Conservation (phyloP, 805 yeast species). For the Nakazawaea ishiwadae region DNA sequence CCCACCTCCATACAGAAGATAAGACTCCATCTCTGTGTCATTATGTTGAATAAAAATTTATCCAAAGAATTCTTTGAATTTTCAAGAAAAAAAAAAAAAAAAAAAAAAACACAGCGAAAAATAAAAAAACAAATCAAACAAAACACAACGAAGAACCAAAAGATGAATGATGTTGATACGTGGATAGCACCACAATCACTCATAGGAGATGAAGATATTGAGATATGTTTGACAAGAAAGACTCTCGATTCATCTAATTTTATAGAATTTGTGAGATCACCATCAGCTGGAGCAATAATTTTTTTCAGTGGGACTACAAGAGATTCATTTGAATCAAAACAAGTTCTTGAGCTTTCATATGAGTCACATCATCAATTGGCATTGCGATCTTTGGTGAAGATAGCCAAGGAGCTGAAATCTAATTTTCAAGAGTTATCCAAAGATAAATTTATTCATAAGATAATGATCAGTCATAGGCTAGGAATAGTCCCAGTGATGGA, state of each 20-base stretch:
- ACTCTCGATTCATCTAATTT: slow-evolving; percentile 18
- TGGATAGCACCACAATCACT: not conserved
- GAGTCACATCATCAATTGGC: slow-evolving; percentile 44
- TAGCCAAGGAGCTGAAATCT: slow-evolving; percentile 29
- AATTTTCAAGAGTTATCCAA: slow-evolving; percentile 20
- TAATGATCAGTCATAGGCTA: slow-evolving; percentile 39
- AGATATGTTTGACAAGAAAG: slow-evolving; percentile 22
- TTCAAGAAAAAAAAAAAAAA: no score
- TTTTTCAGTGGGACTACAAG: slow-evolving; percentile 49
- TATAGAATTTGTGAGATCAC: slow-evolving; percentile 35
- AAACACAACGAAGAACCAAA: not conserved
- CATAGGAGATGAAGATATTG: slow-evolving; percentile 7
- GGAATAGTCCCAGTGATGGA: slow-evolving; percentile 44
- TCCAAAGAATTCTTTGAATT: no score
- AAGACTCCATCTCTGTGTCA: no score
- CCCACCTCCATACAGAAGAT: not conserved
- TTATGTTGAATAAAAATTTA: no score
- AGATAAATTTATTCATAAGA: slow-evolving; percentile 25
- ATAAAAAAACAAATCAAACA: no score
- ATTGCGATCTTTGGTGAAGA: slow-evolving; percentile 26
- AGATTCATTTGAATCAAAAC: slow-evolving; percentile 35
- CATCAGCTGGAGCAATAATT: slow-evolving; percentile 44
- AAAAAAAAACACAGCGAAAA: no score
- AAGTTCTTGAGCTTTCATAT: slow-evolving; percentile 35
- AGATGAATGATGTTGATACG: not conserved